Base-by-base conservation (phyloP, 306 rosid species). In the Prunus mongolica region DNA sequence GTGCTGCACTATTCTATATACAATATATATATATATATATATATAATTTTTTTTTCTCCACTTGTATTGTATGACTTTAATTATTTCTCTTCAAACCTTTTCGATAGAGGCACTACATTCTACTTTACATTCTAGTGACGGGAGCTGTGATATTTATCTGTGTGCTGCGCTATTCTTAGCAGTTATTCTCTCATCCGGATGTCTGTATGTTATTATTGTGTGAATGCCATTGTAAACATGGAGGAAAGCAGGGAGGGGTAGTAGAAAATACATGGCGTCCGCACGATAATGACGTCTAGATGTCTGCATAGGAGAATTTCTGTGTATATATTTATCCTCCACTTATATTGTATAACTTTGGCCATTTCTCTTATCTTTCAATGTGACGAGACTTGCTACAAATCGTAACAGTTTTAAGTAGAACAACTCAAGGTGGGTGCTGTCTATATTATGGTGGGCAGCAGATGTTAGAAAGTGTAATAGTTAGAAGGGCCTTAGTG, bases 141-240 rank as follows among this genome's bases (percentile, higher is more conserved):
- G 84, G 70, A 78, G 86, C 51, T 84, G 16, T 78, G 88, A 94
- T 56, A 87, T 79, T 81, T 86, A 79, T 82, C 77, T 91, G 93
- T 94, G 84, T 38, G 83, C 25, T 66, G 46, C 76, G 14, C 67
- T 70, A 5, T 71, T 76, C 34, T 60, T 34, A 34, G 5, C 7
- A 5, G 38, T 34, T 34, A 34, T 34, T 34, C 38, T 34, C 8
- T 34, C 38, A 34, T 34, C 7, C 38, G 7, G 38, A 34, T 34
- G 38, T 34, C 38, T 5, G 38, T 34, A 34, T 34, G 38, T 34
- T 34, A 34, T 34, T 34, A 34, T 34, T 34, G 38, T 34, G 38
- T 34, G 38, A 5, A 34, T 34, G 7, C 8, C 38, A 34, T 34
- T 34, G 7, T 34, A 5, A 34, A 34, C 8, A 34, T 1, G 38